Conservation (phyloP, 495 filamentous ascomycete genomes). For the Parmelia sp. region DNA sequence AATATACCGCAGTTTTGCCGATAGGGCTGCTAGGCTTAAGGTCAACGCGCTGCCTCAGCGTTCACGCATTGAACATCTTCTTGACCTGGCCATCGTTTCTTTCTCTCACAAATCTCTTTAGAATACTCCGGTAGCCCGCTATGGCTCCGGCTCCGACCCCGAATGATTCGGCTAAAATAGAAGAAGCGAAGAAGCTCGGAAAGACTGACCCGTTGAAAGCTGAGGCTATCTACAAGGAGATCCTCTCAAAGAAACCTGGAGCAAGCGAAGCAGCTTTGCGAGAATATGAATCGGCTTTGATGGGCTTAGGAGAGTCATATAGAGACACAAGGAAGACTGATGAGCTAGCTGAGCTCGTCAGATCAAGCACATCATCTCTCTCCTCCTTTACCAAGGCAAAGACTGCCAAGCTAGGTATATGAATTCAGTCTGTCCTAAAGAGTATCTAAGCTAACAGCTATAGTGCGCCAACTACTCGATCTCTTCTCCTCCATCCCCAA, state of each 20-base stretch:
- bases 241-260: slow-evolving; percentile 77
- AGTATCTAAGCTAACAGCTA: slow-evolving; percentile 16
- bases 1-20: slow-evolving; percentile 10
- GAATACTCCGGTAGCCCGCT: slow-evolving; percentile 5
- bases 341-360: slow-evolving; percentile 87
- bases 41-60: slow-evolving; percentile 3
- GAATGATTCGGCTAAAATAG: slow-evolving; percentile 54
- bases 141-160: slow-evolving; percentile 49
- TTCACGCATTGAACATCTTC: background rate
- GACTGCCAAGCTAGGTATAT: slow-evolving; percentile 91
- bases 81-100: background rate
- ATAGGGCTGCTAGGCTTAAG: slow-evolving; percentile 1
- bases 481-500: slow-evolving; percentile 90
- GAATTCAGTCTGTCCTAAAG: background rate
- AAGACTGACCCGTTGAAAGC: slow-evolving; percentile 75
- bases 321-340: slow-evolving; percentile 81
- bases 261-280: slow-evolving; percentile 75
- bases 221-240: slow-evolving; percentile 75
- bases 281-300: slow-evolving; percentile 78
- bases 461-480: slow-evolving; percentile 95
- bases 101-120: background rate
- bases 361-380: slow-evolving; percentile 79
- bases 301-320: slow-evolving; percentile 86
- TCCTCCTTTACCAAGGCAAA: slow-evolving; percentile 98
- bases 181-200: slow-evolving; percentile 77